A percentile compares a stretch with the other conserved stretches of the same genome.
Evolutionary conservation across 768 basidiomycete species (phyloP).

Genomic region (Chlorophyllum brunneum): DNA sequence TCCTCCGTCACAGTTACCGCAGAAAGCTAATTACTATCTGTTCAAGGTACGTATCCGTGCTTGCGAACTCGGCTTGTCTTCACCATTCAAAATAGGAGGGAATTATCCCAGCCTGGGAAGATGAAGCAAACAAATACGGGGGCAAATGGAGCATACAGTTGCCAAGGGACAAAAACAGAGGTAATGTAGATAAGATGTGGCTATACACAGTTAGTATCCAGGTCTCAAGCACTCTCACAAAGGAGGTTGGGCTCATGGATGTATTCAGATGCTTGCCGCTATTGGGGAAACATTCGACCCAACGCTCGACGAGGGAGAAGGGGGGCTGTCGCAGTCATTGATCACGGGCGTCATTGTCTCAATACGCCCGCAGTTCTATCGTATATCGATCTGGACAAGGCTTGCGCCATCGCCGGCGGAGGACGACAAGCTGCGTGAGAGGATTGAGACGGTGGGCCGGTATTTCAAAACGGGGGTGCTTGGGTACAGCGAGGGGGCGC

Average conservation of each 20-base stretch:
- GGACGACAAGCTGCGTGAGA: slow-evolving; percentile 61
- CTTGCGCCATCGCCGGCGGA: slow-evolving; percentile 56
- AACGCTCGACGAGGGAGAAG: slow-evolving; percentile 50
- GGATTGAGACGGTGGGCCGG: slow-evolving; percentile 79
- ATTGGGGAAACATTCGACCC: slow-evolving; percentile 99
- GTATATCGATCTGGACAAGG: slow-evolving; percentile 97
- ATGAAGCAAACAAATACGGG: slow-evolving; percentile 92
- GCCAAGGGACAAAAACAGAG: slow-evolving; percentile 90
- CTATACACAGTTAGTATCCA: slow-evolving; percentile 78
- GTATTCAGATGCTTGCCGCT: slow-evolving; percentile 90
- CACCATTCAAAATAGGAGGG: slow-evolving; percentile 56
- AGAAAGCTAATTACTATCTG: slow-evolving; percentile 98
- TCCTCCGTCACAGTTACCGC: slow-evolving; percentile 86
- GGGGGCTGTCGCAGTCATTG: slow-evolving; percentile 49
- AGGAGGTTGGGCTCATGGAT: slow-evolving; percentile 8
- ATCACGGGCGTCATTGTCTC: slow-evolving; percentile 96
- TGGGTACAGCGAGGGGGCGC: slow-evolving; percentile 71
- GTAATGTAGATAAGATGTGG: slow-evolving; percentile 92
- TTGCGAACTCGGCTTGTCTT: not conserved
- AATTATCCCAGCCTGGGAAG: slow-evolving; percentile 97
- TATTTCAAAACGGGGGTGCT: slow-evolving; percentile 93
- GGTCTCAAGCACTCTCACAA: not conserved
- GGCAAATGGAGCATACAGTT: slow-evolving; percentile 99
- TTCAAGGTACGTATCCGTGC: slow-evolving; percentile 80
- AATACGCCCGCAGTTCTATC: slow-evolving; percentile 91